phyloP scores from a whole-genome alignment of 1,284 basidiomycete species.

The Cystobasidium sp. region DNA sequence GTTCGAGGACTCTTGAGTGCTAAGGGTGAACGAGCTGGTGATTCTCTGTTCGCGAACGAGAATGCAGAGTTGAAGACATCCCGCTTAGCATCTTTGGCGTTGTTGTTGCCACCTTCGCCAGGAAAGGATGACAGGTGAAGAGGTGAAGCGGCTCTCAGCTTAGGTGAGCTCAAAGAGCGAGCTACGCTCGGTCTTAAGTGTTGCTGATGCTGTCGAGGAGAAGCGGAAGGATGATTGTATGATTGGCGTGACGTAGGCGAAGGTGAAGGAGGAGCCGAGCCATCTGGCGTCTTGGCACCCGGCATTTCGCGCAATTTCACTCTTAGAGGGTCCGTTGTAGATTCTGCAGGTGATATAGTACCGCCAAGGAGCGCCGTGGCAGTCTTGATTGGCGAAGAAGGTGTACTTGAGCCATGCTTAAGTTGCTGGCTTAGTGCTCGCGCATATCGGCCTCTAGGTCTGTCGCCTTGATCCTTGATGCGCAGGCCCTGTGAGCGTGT shows the following conservation, averaged over 20 bases:
- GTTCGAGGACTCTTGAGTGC: constrained; percentile 5
- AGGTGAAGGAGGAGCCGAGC: constrained; percentile 19
- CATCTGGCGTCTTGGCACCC: constrained; percentile 42
- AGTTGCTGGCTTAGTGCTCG: constrained; percentile 29
- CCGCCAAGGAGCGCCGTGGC: constrained; percentile 34
- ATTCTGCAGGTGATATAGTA: constrained; percentile 40
- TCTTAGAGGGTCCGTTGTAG: constrained; percentile 37
- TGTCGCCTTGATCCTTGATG: constrained; percentile 37
- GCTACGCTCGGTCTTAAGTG: background rate
- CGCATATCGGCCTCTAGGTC: constrained; percentile 22
- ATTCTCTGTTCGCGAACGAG: constrained; percentile 32
- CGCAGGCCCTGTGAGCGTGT: constrained; percentile 40
- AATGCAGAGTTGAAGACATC: constrained; percentile 25
- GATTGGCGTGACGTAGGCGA: background rate
- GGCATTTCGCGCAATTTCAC: constrained; percentile 41
- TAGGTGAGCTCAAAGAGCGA: constrained; percentile 8
- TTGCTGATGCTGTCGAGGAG: background rate
- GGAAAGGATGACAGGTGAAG: constrained; percentile 33
- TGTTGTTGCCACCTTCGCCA: constrained; percentile 3
- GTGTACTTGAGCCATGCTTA: background rate
- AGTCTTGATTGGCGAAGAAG: constrained; percentile 32
- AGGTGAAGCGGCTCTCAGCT: constrained; percentile 17
- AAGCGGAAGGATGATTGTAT: constrained; percentile 4
- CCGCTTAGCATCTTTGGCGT: constrained; percentile 1
- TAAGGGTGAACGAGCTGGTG: constrained; percentile 5